These are phyloP conservation scores for Penicillium sp. DNA, from an alignment of 2,329 filamentous ascomycete species.

Conservation along the genomic window DNA sequence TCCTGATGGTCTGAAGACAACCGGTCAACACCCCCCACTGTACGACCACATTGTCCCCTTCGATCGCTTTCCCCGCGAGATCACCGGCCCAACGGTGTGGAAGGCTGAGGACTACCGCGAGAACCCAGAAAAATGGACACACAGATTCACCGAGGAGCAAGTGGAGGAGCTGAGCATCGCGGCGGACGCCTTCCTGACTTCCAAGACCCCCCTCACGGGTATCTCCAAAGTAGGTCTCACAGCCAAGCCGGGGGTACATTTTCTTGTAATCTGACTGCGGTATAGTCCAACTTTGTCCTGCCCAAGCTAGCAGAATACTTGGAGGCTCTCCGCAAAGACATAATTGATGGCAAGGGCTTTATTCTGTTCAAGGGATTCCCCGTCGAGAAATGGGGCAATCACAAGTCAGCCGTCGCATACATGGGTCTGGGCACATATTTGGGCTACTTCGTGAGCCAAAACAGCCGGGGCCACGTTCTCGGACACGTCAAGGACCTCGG, in stretches of 20 bases:
- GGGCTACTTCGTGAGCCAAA: slow-evolving; percentile 86
- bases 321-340: slow-evolving; percentile 60
- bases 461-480: slow-evolving; percentile 79
- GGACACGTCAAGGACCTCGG: slow-evolving; percentile 89
- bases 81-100: slow-evolving; percentile 74
- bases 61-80: slow-evolving; percentile 68
- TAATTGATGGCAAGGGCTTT: slow-evolving; percentile 86
- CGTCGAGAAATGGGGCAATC: slow-evolving; percentile 71
- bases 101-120: slow-evolving; percentile 63
- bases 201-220: slow-evolving; percentile 68
- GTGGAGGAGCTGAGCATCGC: slow-evolving; percentile 66
- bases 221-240: slow-evolving; percentile 58
- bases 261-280: neutral
- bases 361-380: slow-evolving; percentile 87
- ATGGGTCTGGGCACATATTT: slow-evolving; percentile 85
- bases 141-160: slow-evolving; percentile 67
- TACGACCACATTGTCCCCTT: slow-evolving; percentile 68
- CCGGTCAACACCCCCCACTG: slow-evolving; percentile 72
- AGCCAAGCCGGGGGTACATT: neutral
- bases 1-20: slow-evolving; percentile 67
- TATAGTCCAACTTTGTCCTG: slow-evolving; percentile 61
- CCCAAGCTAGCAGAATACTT: slow-evolving; percentile 59
- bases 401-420: slow-evolving; percentile 84
- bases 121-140: slow-evolving; percentile 70
- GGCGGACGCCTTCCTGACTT: slow-evolving; percentile 69